phyloP scores from a whole-genome alignment of 129 eudicot genomes.

The Centella asiatica region DNA sequence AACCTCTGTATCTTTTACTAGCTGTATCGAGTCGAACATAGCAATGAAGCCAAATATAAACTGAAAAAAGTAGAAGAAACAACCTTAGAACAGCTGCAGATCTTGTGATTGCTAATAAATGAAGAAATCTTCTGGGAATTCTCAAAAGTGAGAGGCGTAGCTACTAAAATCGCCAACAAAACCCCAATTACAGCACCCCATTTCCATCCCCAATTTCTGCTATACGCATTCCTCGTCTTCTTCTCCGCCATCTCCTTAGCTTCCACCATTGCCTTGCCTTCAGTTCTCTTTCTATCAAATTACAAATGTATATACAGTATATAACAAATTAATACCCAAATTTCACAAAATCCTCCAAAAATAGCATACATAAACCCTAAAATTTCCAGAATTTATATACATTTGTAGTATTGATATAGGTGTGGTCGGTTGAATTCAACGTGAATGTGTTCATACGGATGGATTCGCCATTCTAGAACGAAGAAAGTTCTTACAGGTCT shows the following conservation, averaged over 20 bases:
- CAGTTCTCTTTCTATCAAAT: background rate
- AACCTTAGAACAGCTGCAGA: constrained; percentile 59
- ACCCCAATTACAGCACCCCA: constrained; percentile 27
- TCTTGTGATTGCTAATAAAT: constrained; percentile 19
- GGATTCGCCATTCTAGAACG: background rate
- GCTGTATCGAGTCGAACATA: too few relatives aligned
- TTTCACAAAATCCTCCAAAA: background rate
- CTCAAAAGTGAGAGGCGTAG: constrained; percentile 23
- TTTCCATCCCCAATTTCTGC: constrained; percentile 21
- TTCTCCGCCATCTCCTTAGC: constrained; percentile 7
- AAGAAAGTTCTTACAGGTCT: background rate
- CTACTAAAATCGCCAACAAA: constrained; percentile 33
- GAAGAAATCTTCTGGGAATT: constrained; percentile 19
- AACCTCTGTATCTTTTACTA: too few relatives aligned
- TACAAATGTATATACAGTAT: background rate
- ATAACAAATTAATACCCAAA: background rate
- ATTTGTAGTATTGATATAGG: background rate
- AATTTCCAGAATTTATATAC: background rate
- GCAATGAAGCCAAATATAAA: background rate
- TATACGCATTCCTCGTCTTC: constrained; percentile 16
- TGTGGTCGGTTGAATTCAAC: background rate
- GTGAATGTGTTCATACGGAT: background rate
- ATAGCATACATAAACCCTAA: background rate
- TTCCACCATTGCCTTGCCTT: constrained; percentile 64
- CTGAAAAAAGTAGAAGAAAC: background rate